Percentiles rank a stretch among this genome's conserved stretches.
Evolutionary conservation across 768 basidiomycete genomes (phyloP).

Genomic region (Chalciporus sphaerocephalus): DNA sequence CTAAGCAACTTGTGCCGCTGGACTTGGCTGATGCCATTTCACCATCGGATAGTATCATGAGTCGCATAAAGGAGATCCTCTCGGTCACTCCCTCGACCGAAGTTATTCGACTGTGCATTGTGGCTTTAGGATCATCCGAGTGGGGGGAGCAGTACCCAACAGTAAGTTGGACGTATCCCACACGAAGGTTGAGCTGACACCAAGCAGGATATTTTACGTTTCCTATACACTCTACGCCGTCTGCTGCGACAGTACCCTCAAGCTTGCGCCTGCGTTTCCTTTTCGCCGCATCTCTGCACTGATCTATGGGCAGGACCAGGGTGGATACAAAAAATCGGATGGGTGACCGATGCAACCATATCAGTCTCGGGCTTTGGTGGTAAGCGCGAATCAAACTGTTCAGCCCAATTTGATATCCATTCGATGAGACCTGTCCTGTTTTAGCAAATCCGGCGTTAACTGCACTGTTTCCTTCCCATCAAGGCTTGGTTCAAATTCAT

Average conservation of each 20-base stretch:
- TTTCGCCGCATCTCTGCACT: constrained; percentile 59
- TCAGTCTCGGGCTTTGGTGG: constrained; percentile 77
- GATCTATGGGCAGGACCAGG: constrained; percentile 58
- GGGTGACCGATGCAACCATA: constrained; percentile 73
- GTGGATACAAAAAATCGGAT: constrained; percentile 76
- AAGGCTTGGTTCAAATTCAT: constrained; percentile 79
- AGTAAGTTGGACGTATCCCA: constrained; percentile 36
- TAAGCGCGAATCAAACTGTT: constrained; percentile 38
- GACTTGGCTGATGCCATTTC: constrained; percentile 17
- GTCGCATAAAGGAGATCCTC: constrained; percentile 28
- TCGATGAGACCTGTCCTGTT: no score
- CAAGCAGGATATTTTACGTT: constrained; percentile 60
- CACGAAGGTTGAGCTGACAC: constrained; percentile 1
- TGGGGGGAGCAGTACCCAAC: constrained; percentile 64
- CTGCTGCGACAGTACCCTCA: constrained; percentile 54
- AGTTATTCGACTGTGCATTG: constrained; percentile 57
- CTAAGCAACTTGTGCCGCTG: constrained; percentile 38
- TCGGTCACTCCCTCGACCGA: constrained; percentile 31
- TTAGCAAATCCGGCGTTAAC: constrained; percentile 78
- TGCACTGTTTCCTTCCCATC: constrained; percentile 73
- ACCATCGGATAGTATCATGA: constrained; percentile 23
- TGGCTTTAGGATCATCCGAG: constrained; percentile 53
- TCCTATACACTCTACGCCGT: constrained; percentile 64
- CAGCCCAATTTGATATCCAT: no score
- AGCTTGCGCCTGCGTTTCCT: constrained; percentile 62